A percentile compares a stretch with the other conserved stretches of the same genome.
Evolutionary conservation across 257 asterid species (phyloP).

Genomic region (Ligustrum vulgare): DNA sequence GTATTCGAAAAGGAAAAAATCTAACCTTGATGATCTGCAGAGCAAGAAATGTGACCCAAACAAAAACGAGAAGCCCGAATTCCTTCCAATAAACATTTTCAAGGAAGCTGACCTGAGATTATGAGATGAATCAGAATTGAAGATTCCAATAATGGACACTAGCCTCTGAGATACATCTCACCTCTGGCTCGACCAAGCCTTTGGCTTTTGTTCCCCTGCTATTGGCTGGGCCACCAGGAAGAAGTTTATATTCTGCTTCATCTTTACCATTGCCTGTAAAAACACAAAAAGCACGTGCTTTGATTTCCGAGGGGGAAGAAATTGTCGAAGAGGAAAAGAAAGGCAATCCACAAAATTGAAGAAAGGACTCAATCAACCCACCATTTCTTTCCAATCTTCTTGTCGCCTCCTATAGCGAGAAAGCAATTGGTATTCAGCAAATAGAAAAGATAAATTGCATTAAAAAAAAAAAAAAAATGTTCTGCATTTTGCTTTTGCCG

Average conservation of each 20-base stretch:
- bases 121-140: conserved; percentile 22
- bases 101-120: conserved; percentile 61
- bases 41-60: conserved; percentile 78
- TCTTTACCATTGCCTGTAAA: conserved; percentile 48
- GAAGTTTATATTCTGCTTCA: conserved; percentile 72
- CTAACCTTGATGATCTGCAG: conserved; percentile 78
- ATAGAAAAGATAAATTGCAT: neutral
- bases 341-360: conserved; percentile 11
- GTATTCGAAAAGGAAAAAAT: neutral
- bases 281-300: conserved; percentile 11
- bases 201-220: conserved; percentile 31
- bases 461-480: neutral
- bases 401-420: conserved; percentile 63
- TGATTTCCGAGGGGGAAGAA: conserved; percentile 4
- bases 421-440: conserved; percentile 16
- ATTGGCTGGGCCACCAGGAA: conserved; percentile 69
- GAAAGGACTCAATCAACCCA: conserved; percentile 31
- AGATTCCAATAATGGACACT: conserved; percentile 4
- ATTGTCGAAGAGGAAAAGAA: neutral
- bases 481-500: neutral
- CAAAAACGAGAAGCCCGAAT: conserved; percentile 75
- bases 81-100: conserved; percentile 94
- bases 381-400: conserved; percentile 48
- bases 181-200: conserved; percentile 51
- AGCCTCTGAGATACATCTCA: conserved; percentile 29